Evolutionary conservation across 306 rosid species (phyloP), one percentile per base, ranked within the genome.

Genomic region (Quercus variabilis): DNA sequence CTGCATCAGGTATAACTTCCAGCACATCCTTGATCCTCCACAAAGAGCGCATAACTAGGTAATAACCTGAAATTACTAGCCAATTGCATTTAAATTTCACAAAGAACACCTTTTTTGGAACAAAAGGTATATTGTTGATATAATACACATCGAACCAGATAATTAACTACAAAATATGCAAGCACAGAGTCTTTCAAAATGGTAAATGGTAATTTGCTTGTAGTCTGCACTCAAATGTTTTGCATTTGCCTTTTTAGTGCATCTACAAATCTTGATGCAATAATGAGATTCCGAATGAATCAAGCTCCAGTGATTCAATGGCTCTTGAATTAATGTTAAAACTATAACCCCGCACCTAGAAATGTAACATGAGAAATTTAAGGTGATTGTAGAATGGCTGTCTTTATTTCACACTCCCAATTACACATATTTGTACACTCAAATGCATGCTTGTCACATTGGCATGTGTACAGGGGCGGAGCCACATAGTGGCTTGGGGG

Each of bases 181-280:
- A 14, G 49, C 69, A 12, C 41, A 63, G 9, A 63, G 3, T 18
- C 69, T 14, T 58, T 81, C 74, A 58, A 38, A 57, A 72, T 11
- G 63, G 49, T 19, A 38, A 71, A 31, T 60, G 21, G 23, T 60
- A 74, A 55, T 56, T 21, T 64, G 74, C 69, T 68, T 23, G 77
- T 67, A 67, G 38, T 85, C 18, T 76, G 51, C 43, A 54, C 51
- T 30, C 31, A 51, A 25, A 63, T 35, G 21, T 67, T 49, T 56
- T 20, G 52, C 49, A 19, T 55, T 25, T 52, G 11, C 35, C 60
- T 18, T 18, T 70, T 6, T 38, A 59, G 57, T 74, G 41, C 46
- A 83, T 93, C 75, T 85, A 94, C 97, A 92, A 92, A 85, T 80
- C 93, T 94, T 55, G 96, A 92, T 19, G 99, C 97, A 74, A 92